These are phyloP conservation scores for Apiospora rasikravindrae DNA, from an alignment of 2,329 filamentous ascomycete genomes.

Conservation along the genomic window DNA sequence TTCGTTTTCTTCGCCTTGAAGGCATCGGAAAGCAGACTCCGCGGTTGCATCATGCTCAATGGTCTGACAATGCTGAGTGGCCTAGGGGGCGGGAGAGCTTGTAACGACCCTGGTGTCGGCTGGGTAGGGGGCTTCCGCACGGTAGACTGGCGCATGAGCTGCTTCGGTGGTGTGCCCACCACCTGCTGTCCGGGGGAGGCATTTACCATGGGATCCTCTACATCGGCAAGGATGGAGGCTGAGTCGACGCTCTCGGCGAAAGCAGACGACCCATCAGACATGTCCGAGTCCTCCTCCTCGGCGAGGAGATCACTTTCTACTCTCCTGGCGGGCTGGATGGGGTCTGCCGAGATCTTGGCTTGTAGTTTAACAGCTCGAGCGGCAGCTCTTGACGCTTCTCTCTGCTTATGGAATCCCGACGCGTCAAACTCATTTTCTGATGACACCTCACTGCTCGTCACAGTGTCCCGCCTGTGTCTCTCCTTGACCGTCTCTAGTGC, in stretches of 20 bases:
- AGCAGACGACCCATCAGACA: constrained; percentile 66
- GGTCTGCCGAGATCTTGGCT: constrained; percentile 58
- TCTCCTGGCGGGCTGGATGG: constrained; percentile 47
- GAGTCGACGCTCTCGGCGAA: constrained; percentile 74
- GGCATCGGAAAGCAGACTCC: constrained; percentile 73
- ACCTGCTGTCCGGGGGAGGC: constrained; percentile 61
- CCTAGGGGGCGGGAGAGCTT: constrained; percentile 72
- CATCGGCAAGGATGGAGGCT: constrained; percentile 70
- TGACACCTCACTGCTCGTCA: constrained; percentile 82
- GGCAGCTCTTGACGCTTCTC: constrained; percentile 64
- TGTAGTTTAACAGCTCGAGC: constrained; percentile 59
- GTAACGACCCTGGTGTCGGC: constrained; percentile 61
- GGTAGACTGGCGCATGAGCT: constrained; percentile 66
- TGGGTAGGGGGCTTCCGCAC: constrained; percentile 65
- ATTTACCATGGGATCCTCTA: constrained; percentile 62
- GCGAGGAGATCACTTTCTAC: constrained; percentile 58
- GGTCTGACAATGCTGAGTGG: constrained; percentile 69
- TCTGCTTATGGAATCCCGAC: constrained; percentile 66
- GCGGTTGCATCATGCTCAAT: constrained; percentile 70
- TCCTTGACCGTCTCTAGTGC: constrained; percentile 73
- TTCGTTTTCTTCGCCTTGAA: constrained; percentile 75
- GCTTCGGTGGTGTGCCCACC: constrained; percentile 67
- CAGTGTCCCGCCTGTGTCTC: constrained; percentile 73
- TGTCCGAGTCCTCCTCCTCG: constrained; percentile 65
- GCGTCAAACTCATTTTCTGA: constrained; percentile 81